These are phyloP conservation scores for Tolypocladium tropicale DNA, from an alignment of 2,329 filamentous ascomycete species.

Conservation along the genomic window DNA sequence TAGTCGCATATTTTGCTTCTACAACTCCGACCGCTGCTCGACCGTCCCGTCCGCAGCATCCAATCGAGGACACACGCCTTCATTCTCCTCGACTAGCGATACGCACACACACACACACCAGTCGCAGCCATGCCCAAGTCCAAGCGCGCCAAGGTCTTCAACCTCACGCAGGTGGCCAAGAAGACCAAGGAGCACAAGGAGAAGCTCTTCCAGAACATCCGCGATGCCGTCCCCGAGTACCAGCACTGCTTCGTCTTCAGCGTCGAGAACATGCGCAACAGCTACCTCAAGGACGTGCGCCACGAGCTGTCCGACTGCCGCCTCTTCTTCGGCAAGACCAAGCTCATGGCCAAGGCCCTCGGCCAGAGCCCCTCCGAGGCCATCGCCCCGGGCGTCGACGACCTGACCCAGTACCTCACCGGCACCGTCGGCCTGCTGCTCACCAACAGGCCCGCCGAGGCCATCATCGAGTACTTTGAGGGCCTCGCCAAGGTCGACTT, in stretches of 20 bases:
- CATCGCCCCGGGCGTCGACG: constrained; percentile 66
- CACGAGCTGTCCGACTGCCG: constrained; percentile 70
- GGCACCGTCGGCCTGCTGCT: constrained; percentile 87
- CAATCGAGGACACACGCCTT: neutral
- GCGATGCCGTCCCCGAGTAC: constrained; percentile 75
- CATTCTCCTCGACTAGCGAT: neutral
- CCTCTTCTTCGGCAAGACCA: constrained; percentile 98
- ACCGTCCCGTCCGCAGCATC: neutral
- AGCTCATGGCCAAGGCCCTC: constrained; percentile 95
- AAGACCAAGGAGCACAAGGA: constrained; percentile 89
- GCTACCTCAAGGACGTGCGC: constrained; percentile 83
- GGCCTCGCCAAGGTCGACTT: constrained; percentile 72
- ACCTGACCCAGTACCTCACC: constrained; percentile 56
- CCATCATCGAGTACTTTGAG: constrained; percentile 64
- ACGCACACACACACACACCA: constrained; percentile 9
- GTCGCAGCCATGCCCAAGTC: constrained; percentile 79
- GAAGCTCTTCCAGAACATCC: constrained; percentile 79
- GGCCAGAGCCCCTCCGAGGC: constrained; percentile 70
- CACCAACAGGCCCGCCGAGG: constrained; percentile 62
- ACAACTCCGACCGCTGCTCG: neutral
- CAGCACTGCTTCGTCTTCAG: constrained; percentile 87
- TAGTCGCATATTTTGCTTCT: constrained; percentile 2
- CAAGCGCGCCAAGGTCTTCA: constrained; percentile 80
- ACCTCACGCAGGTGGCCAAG: constrained; percentile 85
- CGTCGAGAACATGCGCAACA: constrained; percentile 97